Conservation (phyloP, 139 green algal species). For the Chlamydomonas asymmetrica region DNA sequence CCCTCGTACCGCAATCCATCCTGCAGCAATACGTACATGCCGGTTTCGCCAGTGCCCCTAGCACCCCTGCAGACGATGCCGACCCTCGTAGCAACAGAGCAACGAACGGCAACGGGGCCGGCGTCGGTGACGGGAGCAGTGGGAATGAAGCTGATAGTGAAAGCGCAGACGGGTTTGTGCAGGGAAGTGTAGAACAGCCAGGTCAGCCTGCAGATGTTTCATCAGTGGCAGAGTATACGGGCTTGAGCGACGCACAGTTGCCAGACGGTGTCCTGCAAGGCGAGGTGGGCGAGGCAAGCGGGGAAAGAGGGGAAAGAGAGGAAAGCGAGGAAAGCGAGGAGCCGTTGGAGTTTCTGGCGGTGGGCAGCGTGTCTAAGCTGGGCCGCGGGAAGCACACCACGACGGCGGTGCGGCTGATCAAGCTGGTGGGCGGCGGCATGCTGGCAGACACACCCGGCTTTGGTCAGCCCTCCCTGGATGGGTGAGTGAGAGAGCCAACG, state of each 20-base stretch:
- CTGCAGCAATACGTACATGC: too few relatives aligned
- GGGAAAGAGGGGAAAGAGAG: not conserved
- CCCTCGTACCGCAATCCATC: too few relatives aligned
- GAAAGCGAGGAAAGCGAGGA: not conserved
- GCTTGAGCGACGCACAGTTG: too few relatives aligned
- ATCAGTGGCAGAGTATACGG: too few relatives aligned
- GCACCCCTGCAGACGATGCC: too few relatives aligned
- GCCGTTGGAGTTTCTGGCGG: constrained; percentile 43
- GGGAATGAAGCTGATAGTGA: not conserved
- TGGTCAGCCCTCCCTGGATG: constrained; percentile 66
- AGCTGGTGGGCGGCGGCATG: constrained; percentile 71
- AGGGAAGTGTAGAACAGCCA: not conserved
- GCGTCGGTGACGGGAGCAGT: too few relatives aligned
- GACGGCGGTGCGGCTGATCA: constrained; percentile 78
- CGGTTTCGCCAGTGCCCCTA: too few relatives aligned
- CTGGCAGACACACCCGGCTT: constrained; percentile 95
- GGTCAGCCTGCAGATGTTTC: too few relatives aligned
- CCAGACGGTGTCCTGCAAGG: not conserved
- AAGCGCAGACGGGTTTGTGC: not conserved
- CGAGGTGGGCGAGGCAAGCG: not conserved
- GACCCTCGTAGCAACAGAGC: too few relatives aligned
- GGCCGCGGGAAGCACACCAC: constrained; percentile 93
- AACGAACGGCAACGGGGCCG: too few relatives aligned
- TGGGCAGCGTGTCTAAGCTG: constrained; percentile 75
- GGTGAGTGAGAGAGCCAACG: constrained; percentile 19